Evolutionary conservation across 495 filamentous ascomycete genomes (phyloP), one percentile per base, ranked within the genome.

Genomic region (Aspergillus taichungensis): DNA sequence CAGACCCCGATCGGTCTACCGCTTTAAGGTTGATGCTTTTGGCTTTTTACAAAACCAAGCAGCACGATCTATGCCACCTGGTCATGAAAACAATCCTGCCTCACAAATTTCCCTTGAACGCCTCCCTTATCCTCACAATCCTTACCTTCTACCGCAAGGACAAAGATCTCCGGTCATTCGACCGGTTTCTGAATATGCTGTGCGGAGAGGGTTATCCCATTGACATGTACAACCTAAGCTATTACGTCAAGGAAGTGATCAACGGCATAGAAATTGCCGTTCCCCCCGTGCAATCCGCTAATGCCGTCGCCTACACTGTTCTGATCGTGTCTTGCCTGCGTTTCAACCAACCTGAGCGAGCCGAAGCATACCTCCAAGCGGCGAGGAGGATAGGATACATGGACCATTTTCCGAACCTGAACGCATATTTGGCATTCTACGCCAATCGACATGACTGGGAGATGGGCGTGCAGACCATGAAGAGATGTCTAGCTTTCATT

Each of bases 311-410:
- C 34, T 66, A 62, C 14, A 53, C 58, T 2, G 53, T 61, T 24
- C 42, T 73, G 11, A 70, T 73, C 10, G 47, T 52, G 6, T 53
- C 62, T 10, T 63, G 58, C 10, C 52, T 73, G 18, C 61, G 66
- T 1, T 73, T 73, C 24, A 58, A 70, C 31, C 69, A 73, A 36
- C 67, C 66, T 4, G 59, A 70, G 11, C 55, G 67, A 53, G 69
- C 69, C 10, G 66, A 71, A 28, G 69, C 69, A 10, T 73, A 62
- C 50, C 59, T 68, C 10, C 57, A 66, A 28, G 56, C 56, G 32
- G 66, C 66, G 8, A 56, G 68, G 30, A 43, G 51, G n/a, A 43
- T 48, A 6, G 67, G 69, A 13, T 71, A 63, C 37, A 57, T 70
- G 45, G 69, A 73, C 42, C 59, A 65, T 39, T 64, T 61, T 42